A percentile compares a stretch with the other conserved stretches of the same genome.
These are phyloP conservation scores for Larix kaempferi DNA, from an alignment of 75 land plant genomes.

Conservation along the genomic window DNA sequence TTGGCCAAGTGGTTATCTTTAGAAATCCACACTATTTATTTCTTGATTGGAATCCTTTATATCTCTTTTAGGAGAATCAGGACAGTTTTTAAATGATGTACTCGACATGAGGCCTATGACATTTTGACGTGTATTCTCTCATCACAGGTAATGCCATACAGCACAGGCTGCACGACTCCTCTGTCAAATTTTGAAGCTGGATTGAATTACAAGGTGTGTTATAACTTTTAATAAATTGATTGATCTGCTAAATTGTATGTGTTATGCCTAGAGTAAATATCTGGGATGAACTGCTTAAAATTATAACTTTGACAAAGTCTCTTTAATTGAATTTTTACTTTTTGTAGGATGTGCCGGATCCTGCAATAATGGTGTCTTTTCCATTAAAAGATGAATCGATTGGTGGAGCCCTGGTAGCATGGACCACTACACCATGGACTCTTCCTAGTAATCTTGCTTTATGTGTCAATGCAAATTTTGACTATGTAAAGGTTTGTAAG, in stretches of 20 bases:
- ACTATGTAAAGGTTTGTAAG: slow-evolving; percentile 76
- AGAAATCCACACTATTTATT: not conserved
- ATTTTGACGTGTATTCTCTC: not conserved
- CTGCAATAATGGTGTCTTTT: slow-evolving; percentile 89
- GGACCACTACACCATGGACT: slow-evolving; percentile 99
- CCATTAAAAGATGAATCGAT: slow-evolving; percentile 75
- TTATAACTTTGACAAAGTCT: slow-evolving; percentile 1
- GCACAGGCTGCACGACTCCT: slow-evolving; percentile 94
- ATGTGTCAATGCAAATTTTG: slow-evolving; percentile 83
- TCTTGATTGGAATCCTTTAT: not conserved
- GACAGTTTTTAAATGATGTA: not conserved
- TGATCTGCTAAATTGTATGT: not conserved
- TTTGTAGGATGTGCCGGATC: slow-evolving; percentile 88
- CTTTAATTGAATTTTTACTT: not conserved
- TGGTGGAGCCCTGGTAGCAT: slow-evolving; percentile 83
- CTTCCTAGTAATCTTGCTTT: slow-evolving; percentile 93
- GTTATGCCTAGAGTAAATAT: not conserved
- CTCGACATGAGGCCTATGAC: not conserved
- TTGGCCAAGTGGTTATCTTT: not conserved
- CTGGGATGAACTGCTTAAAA: not conserved
- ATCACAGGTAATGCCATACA: slow-evolving; percentile 97
- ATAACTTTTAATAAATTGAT: not conserved
- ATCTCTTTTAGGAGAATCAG: not conserved
- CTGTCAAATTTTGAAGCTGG: slow-evolving; percentile 94
- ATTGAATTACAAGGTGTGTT: slow-evolving; percentile 80